These are phyloP conservation scores for Annulohypoxylon stygium DNA, from an alignment of 495 filamentous ascomycete genomes.

Conservation along the genomic window DNA sequence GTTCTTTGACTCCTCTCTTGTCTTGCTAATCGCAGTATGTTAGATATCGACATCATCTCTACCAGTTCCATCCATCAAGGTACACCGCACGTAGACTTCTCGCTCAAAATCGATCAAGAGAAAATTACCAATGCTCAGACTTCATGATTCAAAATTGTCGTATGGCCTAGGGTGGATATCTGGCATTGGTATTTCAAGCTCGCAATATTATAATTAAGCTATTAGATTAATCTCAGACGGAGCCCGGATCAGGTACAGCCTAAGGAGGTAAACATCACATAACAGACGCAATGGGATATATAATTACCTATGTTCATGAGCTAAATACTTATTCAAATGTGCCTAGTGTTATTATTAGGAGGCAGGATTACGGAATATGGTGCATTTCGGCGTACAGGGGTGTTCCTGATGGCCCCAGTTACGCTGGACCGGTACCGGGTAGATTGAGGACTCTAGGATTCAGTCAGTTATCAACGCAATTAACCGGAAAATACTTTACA, in stretches of 20 bases:
- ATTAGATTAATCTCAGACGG: not conserved
- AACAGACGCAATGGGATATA: not conserved
- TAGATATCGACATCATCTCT: conserved; percentile 93
- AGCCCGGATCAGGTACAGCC: not conserved
- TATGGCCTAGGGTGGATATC: conserved; percentile 1
- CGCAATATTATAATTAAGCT: not conserved
- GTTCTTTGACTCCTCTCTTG: not conserved
- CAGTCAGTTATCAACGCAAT: conserved; percentile 10
- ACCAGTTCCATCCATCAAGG: conserved; percentile 98
- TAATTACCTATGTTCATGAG: not conserved
- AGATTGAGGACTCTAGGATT: not conserved
- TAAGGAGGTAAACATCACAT: not conserved
- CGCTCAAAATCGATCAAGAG: conserved; percentile 81
- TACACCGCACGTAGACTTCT: conserved; percentile 92
- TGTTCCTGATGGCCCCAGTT: not conserved
- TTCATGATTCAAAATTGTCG: conserved; percentile 8
- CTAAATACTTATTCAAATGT: not conserved
- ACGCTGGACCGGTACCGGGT: not conserved
- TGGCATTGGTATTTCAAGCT: not conserved
- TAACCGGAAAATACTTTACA: conserved; percentile 6
- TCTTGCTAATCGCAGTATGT: conserved; percentile 27
- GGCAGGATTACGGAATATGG: not conserved
- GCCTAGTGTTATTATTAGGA: not conserved
- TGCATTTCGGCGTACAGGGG: not conserved
- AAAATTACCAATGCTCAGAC: conserved; percentile 1